Evolutionary conservation across 176 grass and related monocot species (phyloP).

Genomic region (Hordeum marinum): DNA sequence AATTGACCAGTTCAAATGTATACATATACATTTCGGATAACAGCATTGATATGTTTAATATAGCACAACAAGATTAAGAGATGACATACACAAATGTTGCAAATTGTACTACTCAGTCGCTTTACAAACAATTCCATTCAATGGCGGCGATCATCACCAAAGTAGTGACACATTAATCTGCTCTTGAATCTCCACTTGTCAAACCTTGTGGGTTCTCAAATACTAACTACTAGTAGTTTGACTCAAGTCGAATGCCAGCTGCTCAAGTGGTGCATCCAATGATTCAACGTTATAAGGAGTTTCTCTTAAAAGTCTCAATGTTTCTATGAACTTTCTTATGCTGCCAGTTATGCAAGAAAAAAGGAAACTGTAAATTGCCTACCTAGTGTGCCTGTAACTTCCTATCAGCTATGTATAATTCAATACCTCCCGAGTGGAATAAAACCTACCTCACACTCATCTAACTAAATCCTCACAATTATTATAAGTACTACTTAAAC

Average conservation of each 20-base stretch:
- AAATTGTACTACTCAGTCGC: neutral
- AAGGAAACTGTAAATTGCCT: neutral
- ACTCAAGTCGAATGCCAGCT: neutral
- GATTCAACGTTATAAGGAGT: neutral
- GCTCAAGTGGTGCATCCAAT: neutral
- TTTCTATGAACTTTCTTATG: neutral
- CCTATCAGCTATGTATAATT: neutral
- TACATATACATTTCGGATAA: neutral
- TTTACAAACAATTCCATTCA: neutral
- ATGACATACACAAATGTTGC: neutral
- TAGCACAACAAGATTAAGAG: neutral
- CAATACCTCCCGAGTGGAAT: neutral
- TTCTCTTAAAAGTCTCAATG: neutral
- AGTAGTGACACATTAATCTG: neutral
- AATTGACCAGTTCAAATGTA: neutral
- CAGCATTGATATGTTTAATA: neutral
- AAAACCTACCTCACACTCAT: constrained; percentile 1
- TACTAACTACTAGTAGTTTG: neutral
- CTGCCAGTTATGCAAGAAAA: neutral
- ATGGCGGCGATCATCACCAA: neutral
- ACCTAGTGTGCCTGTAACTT: neutral
- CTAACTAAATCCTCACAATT: neutral
- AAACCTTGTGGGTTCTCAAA: neutral
- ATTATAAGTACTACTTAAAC: neutral
- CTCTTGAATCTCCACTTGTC: neutral